Percentiles rank a stretch among this genome's conserved stretches.
Evolutionary conservation across 2,329 filamentous ascomycete species (phyloP).

Genomic region (Pezicula radicicola): DNA sequence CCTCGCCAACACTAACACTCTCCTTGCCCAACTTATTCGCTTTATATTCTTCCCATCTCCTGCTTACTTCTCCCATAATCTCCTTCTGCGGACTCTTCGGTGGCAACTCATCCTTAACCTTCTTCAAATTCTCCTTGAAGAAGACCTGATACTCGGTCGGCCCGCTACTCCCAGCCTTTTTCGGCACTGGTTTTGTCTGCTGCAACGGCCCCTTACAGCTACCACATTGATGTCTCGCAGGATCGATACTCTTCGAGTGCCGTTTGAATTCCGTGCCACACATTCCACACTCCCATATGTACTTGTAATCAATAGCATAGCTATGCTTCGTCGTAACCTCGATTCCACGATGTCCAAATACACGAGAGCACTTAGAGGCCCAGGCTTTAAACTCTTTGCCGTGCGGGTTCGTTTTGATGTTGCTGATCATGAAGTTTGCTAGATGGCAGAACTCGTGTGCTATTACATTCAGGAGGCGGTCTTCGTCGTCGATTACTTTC

Average conservation of each 20-base stretch:
- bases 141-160: slow-evolving; percentile 51
- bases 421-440: slow-evolving; percentile 83
- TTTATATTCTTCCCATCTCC: slow-evolving; percentile 56
- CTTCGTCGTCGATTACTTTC: slow-evolving; percentile 78
- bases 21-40: slow-evolving; percentile 19
- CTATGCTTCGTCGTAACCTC: slow-evolving; percentile 85
- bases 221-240: slow-evolving; percentile 69
- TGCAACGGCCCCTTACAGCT: slow-evolving; percentile 66
- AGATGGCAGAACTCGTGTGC: slow-evolving; percentile 97
- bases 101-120: slow-evolving; percentile 54
- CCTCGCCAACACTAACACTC: slow-evolving; percentile 2
- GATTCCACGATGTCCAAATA: slow-evolving; percentile 62
- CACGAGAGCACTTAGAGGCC: slow-evolving; percentile 51
- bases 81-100: slow-evolving; percentile 57
- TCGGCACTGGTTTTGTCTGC: slow-evolving; percentile 77
- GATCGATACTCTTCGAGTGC: slow-evolving; percentile 83
- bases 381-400: slow-evolving; percentile 81
- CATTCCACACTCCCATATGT: slow-evolving; percentile 72
- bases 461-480: slow-evolving; percentile 82
- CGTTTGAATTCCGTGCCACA: slow-evolving; percentile 76
- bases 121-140: slow-evolving; percentile 66
- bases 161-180: slow-evolving; percentile 31
- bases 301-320: slow-evolving; percentile 91
- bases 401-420: slow-evolving; percentile 73
- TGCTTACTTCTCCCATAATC: slow-evolving; percentile 66